Conservation (phyloP, 768 basidiomycete genomes). For the Podaxis sp. region DNA sequence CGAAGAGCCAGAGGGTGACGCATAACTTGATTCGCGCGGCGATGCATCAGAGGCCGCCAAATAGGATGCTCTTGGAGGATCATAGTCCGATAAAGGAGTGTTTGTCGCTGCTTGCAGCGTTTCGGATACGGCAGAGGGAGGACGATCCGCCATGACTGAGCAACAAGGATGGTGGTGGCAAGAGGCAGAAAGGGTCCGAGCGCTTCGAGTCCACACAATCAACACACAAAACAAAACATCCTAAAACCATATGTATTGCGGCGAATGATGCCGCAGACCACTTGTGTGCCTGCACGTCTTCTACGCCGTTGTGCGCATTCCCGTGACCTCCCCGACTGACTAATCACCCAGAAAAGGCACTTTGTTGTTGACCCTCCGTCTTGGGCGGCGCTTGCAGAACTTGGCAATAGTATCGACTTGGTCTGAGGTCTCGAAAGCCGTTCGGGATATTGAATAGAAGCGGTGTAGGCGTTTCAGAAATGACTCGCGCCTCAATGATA, state of each 20-base stretch:
- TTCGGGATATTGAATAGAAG: no score
- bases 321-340: neutral
- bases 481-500: no score
- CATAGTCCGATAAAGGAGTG: slow-evolving; percentile 23
- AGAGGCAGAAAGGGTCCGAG: slow-evolving; percentile 4
- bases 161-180: neutral
- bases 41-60: slow-evolving; percentile 19
- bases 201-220: neutral
- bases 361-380: neutral
- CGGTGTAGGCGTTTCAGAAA: no score
- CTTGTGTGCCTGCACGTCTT: neutral
- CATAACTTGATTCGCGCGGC: slow-evolving; percentile 19
- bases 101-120: slow-evolving; percentile 18
- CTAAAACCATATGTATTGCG: neutral
- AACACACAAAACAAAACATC: neutral
- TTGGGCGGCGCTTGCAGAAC: neutral
- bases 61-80: slow-evolving; percentile 21
- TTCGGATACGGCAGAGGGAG: slow-evolving; percentile 18
- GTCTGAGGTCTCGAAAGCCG: no score
- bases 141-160: slow-evolving; percentile 18
- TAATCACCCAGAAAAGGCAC: neutral
- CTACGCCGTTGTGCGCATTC: neutral
- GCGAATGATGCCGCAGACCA: neutral
- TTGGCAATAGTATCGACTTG: no score
- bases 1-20: slow-evolving; percentile 21